Base-by-base conservation (phyloP, 2,329 filamentous ascomycete species). In the Tolypocladium sp. region DNA sequence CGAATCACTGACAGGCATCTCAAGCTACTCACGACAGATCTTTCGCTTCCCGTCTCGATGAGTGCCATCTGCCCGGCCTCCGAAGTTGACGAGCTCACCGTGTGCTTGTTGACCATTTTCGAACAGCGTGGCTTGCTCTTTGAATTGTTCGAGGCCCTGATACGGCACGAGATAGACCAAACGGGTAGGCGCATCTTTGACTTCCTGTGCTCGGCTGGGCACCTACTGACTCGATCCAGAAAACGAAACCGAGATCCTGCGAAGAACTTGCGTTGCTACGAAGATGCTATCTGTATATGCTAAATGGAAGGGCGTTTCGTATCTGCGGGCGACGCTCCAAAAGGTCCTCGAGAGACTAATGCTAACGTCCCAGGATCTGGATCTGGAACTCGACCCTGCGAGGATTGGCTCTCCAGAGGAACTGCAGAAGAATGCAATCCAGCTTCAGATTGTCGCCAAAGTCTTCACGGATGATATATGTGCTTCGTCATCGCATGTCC, bases 381-480 rank as follows among this genome's bases (percentile, higher is more conserved):
- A 88, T 66, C 77, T 89, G 25, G 86, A 89, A 66, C 77, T 89
- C 6, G 86, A 89, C 66, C 86, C 86, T 7, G 78, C 82, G 1
- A 79, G 85, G 60, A 82, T 87, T 3, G 72, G 73, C 41, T 84
- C 83, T 0, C 73, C 77, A 1, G 85, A 88, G 64, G 85, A 89
- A 64, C 74, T 88, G 3, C 76, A 86, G 65, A 86, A 85, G 66
- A 89, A 89, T 67, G 84, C 84, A 3, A 69, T 85, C 17, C 85
- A 89, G 66, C 76, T 89, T 49, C 80, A 83, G 57, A 83, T 87
- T 40, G 85, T 89, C 10, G 84, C 86, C 1, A 87, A 88, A 65
- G 85, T 88, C 6, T 89, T 89, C 65, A 88, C 89, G 58, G 85
- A 88, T 58, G 85, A 88, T 64, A 89, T 89, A 25, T 86, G 84